Evolutionary conservation across 139 green algal species (phyloP).

Genomic region (Pseudopediastrum boryanum): DNA sequence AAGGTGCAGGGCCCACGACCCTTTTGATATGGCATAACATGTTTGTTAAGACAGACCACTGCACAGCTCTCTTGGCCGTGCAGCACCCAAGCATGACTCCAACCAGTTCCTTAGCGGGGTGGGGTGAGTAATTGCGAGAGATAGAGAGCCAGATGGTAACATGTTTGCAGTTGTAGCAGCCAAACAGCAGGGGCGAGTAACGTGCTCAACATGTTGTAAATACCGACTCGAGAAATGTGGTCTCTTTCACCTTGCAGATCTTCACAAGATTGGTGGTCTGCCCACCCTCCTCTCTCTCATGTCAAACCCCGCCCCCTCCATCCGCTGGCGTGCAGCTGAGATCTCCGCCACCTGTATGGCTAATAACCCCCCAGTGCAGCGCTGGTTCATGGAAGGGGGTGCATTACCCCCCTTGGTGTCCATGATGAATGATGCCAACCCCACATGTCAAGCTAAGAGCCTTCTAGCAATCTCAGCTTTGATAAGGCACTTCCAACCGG

Average conservation of each 20-base stretch:
- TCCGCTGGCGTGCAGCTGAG: conserved; percentile 77
- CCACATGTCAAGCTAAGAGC: conserved; percentile 35
- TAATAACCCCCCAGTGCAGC: conserved; percentile 84
- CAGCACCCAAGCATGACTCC: too few species aligned
- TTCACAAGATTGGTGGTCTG: conserved; percentile 85
- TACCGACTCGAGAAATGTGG: neutral
- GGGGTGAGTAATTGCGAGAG: too few species aligned
- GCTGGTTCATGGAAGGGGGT: conserved; percentile 73
- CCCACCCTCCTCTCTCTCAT: conserved; percentile 76
- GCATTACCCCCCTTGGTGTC: conserved; percentile 61
- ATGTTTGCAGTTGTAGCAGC: too few species aligned
- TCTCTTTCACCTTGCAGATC: too few species aligned
- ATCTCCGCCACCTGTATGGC: conserved; percentile 80
- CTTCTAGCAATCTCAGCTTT: conserved; percentile 73
- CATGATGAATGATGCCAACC: conserved; percentile 55
- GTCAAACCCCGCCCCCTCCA: conserved; percentile 42
- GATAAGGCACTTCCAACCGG: conserved; percentile 49
- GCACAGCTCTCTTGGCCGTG: too few species aligned
- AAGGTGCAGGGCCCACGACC: too few species aligned
- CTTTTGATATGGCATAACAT: neutral
- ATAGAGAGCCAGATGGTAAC: too few species aligned
- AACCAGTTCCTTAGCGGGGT: too few species aligned
- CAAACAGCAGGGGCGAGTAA: too few species aligned
- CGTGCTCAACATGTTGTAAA: too few species aligned
- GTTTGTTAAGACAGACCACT: too few species aligned